Evolutionary conservation across 768 basidiomycete genomes (phyloP), one percentile per base, ranked within the genome.

Genomic region (Thelephora ganbajun): DNA sequence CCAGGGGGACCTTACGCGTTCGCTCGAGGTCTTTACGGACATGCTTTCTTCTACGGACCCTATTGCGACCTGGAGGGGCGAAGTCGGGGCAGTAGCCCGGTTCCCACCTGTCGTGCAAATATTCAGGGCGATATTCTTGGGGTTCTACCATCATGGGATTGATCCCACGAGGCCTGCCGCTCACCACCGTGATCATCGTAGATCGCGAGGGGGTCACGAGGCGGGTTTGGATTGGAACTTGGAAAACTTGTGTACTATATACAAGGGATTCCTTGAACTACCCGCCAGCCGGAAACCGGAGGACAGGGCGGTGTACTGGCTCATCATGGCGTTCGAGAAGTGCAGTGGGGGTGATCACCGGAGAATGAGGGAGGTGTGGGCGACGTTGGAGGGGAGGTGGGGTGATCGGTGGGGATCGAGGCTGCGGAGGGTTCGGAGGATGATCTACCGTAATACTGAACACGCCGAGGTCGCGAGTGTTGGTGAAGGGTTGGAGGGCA

Each of bases 111-210:
- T 77, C 30, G 91, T 81, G 9, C 39, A 16, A 22, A 41, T 41
- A 9, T 41, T 18, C 59, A 76, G 84, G 18, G 75, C 75, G 14
- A 59, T 92, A 35, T 89, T 92, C 57, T 69, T 83, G 14, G 87
- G 84, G 1, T 91, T 88, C 59, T 66, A 69, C 6, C 74, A 73
- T 11, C 77, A 84, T 53, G 83, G 74, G 20, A 49, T 46, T 35
- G 52, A 63, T 33, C 55, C 5, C 6, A 33, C 6, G 0, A 5
- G 16, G 37, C 54, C 33, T 48, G 2, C 19, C 16, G 16, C 35
- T 33, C 14, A 14, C 19, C 36, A 26, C 13, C 16, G 18, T 26
- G n/a, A n/a, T n/a, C n/a, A n/a, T n/a, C n/a, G n/a, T n/a, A n/a
- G n/a, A n/a, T 16, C 9, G 26, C 46, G 20, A 36, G 33, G 30